A percentile compares a stretch with the other conserved stretches of the same genome.
phyloP scores from a whole-genome alignment of 352 stramenopile species.

The Globisporangium carolinianum region DNA sequence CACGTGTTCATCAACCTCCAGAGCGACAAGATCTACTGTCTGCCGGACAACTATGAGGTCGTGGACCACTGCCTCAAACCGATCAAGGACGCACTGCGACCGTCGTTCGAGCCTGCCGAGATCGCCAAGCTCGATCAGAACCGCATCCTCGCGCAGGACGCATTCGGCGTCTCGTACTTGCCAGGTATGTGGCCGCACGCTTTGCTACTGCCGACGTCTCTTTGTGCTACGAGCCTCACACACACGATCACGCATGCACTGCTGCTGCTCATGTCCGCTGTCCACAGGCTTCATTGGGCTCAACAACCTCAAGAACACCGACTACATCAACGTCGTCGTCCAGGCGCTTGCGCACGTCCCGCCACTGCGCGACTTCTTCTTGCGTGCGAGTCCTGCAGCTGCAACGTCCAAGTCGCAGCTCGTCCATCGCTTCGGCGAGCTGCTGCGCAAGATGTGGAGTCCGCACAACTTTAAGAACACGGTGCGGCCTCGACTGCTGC shows the following conservation, averaged over 20 bases:
- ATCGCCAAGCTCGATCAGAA: constrained; percentile 91
- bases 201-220: too few relatives aligned
- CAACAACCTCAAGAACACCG: constrained; percentile 97
- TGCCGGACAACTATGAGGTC: constrained; percentile 99
- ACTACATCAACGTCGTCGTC: constrained; percentile 97
- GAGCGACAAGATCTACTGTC: constrained; percentile 94
- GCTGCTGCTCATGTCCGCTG: too few relatives aligned
- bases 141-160: constrained; percentile 88
- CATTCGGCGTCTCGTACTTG: constrained; percentile 96
- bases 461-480: constrained; percentile 97
- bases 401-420: constrained; percentile 72
- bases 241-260: too few relatives aligned
- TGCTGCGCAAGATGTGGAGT: constrained; percentile 98
- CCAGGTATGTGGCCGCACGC: constrained; percentile 28
- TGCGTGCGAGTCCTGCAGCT: constrained; percentile 44
- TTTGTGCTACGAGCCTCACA: background rate
- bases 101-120: constrained; percentile 76
- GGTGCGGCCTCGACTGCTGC: constrained; percentile 30
- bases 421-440: constrained; percentile 91
- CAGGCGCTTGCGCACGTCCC: constrained; percentile 94
- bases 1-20: constrained; percentile 97
- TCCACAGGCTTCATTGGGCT: constrained; percentile 91
- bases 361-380: constrained; percentile 95
- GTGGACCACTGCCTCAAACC: constrained; percentile 92
- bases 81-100: constrained; percentile 92